A percentile compares a stretch with the other conserved stretches of the same genome.
These are phyloP conservation scores for Rubroboletus pulcherrimus DNA, from an alignment of 768 basidiomycete genomes.

Conservation along the genomic window DNA sequence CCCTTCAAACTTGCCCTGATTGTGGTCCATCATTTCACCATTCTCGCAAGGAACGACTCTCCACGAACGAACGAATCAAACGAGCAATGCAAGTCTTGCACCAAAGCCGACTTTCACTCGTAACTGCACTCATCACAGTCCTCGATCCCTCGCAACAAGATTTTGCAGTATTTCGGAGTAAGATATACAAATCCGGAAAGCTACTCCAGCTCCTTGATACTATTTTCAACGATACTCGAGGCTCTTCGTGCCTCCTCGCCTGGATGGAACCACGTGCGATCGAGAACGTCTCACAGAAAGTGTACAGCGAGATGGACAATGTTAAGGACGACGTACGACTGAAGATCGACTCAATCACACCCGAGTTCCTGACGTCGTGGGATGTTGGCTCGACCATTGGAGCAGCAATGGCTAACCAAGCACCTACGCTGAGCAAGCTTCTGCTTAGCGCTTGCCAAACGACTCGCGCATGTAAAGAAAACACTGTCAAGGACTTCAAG, in stretches of 20 bases:
- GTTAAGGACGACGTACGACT: background rate
- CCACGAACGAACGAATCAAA: background rate
- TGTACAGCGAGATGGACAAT: conserved; percentile 19
- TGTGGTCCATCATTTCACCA: too few species aligned
- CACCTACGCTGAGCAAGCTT: background rate
- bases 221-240: too few species aligned
- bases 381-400: too few species aligned
- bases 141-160: background rate
- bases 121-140: background rate
- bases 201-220: background rate
- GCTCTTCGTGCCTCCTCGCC: background rate
- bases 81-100: background rate
- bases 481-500: too few species aligned
- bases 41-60: background rate
- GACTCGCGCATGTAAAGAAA: background rate
- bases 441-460: background rate
- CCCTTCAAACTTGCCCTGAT: background rate
- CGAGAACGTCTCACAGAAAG: too few species aligned
- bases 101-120: background rate
- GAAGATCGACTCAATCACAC: background rate
- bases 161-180: background rate
- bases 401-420: too few species aligned
- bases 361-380: background rate
- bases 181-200: background rate
- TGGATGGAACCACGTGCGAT: background rate